Conservation (phyloP, 768 basidiomycete genomes). For the Lactarius quietus region DNA sequence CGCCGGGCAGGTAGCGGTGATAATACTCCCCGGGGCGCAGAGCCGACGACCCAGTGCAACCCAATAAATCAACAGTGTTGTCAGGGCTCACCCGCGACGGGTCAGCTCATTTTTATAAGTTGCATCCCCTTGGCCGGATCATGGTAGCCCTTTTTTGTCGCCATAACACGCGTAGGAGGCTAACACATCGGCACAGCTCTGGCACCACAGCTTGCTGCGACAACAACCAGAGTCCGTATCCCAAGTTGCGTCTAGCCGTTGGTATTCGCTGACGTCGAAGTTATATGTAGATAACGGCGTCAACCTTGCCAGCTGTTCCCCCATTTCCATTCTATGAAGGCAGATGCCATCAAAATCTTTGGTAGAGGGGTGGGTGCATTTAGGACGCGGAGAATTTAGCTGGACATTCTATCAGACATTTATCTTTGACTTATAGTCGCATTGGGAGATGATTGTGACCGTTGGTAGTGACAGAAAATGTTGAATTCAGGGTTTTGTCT, state of each 20-base stretch:
- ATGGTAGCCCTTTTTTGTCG: slow-evolving; percentile 6
- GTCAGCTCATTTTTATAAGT: no score
- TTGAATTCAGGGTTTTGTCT: neutral
- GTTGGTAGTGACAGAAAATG: neutral
- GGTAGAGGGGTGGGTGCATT: neutral
- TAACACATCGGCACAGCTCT: neutral
- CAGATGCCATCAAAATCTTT: neutral
- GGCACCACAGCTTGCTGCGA: neutral
- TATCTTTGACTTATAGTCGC: neutral
- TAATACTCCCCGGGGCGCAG: neutral
- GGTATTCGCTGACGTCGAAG: neutral
- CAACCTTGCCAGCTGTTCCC: neutral
- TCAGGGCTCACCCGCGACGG: no score
- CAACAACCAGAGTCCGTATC: neutral
- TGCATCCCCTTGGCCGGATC: no score
- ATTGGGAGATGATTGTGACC: neutral
- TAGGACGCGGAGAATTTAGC: neutral
- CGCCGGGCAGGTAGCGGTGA: slow-evolving; percentile 2
- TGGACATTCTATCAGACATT: neutral
- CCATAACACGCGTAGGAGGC: neutral
- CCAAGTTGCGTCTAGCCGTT: neutral
- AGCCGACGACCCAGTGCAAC: slow-evolving; percentile 2
- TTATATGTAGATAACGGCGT: neutral
- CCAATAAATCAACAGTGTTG: neutral
- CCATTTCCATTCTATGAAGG: neutral